Percentiles rank a stretch among this genome's conserved stretches.
Conservation (phyloP, 2,329 filamentous ascomycete species). For the Epichloe uncinata region DNA sequence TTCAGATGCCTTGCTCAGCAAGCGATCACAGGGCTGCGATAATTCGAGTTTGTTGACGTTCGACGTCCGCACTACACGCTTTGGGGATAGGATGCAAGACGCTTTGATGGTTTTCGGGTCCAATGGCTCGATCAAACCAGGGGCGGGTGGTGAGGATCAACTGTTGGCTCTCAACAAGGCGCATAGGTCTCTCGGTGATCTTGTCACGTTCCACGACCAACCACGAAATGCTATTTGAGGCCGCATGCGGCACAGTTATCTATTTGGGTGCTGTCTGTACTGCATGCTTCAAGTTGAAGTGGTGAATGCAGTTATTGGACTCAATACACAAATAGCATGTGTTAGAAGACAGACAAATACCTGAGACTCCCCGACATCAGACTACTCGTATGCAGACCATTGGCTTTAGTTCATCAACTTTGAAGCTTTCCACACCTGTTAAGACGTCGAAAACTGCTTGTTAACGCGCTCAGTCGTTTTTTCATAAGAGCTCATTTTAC, state of each 20-base stretch:
- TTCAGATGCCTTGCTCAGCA: slow-evolving; percentile 5
- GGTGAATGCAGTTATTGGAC: not conserved
- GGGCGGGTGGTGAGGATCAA: slow-evolving; percentile 6
- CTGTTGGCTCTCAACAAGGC: slow-evolving; percentile 6
- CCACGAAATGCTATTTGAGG: slow-evolving; percentile 8
- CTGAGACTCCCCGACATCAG: not conserved
- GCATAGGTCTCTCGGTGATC: slow-evolving; percentile 7
- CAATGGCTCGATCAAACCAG: slow-evolving; percentile 7
- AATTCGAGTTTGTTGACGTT: not conserved
- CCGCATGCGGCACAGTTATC: slow-evolving; percentile 8
- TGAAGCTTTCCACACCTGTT: not conserved
- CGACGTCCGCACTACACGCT: slow-evolving; percentile 2
- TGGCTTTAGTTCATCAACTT: not conserved
- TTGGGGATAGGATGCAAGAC: slow-evolving; percentile 1
- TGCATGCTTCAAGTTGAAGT: not conserved
- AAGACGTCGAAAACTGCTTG: not conserved
- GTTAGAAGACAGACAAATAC: slow-evolving; percentile 1
- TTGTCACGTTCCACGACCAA: slow-evolving; percentile 5
- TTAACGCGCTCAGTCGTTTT: not conserved
- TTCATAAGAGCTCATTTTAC: not conserved
- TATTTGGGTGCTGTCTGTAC: not conserved
- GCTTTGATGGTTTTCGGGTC: slow-evolving; percentile 5
- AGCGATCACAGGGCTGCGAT: slow-evolving; percentile 1
- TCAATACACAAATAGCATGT: slow-evolving; percentile 5
- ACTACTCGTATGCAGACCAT: not conserved